A percentile compares a stretch with the other conserved stretches of the same genome.
These are phyloP conservation scores for Aspergillus chevalieri DNA, from an alignment of 2,329 filamentous ascomycete genomes.

Conservation along the genomic window DNA sequence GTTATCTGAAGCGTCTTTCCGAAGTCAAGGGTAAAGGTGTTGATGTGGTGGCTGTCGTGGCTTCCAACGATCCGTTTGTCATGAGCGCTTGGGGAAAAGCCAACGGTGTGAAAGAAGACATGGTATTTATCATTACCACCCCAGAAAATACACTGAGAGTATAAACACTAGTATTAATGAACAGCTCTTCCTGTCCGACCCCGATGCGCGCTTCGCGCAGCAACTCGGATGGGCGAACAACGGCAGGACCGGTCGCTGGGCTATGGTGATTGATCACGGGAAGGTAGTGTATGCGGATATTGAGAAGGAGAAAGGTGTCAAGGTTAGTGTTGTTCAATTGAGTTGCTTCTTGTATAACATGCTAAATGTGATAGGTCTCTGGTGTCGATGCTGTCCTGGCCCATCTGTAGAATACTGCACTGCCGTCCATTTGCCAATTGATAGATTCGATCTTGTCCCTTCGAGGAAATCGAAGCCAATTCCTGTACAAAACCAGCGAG, in stretches of 20 bases:
- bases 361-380: conserved; percentile 18
- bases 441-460: too few relatives aligned
- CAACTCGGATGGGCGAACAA: conserved; percentile 64
- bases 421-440: too few relatives aligned
- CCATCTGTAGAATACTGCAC: conserved; percentile 16
- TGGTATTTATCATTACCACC: conserved; percentile 38
- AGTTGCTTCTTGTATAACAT: not conserved
- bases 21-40: conserved; percentile 72
- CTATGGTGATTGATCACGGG: conserved; percentile 73
- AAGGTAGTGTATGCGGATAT: conserved; percentile 73
- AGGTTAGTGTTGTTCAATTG: conserved; percentile 20
- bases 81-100: conserved; percentile 88
- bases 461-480: too few relatives aligned
- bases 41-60: conserved; percentile 71
- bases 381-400: conserved; percentile 29
- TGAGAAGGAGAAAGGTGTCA: conserved; percentile 47
- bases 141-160: not conserved
- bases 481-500: too few relatives aligned
- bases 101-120: conserved; percentile 65
- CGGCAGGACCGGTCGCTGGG: conserved; percentile 70
- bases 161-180: not conserved
- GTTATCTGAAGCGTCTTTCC: conserved; percentile 65
- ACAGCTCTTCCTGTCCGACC: conserved; percentile 68
- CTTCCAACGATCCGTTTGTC: conserved; percentile 75
- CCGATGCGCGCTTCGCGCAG: conserved; percentile 64